Percentiles rank a stretch among this genome's conserved stretches.
Evolutionary conservation across 768 basidiomycete species (phyloP).

Genomic region (Pisolithus tinctorius): DNA sequence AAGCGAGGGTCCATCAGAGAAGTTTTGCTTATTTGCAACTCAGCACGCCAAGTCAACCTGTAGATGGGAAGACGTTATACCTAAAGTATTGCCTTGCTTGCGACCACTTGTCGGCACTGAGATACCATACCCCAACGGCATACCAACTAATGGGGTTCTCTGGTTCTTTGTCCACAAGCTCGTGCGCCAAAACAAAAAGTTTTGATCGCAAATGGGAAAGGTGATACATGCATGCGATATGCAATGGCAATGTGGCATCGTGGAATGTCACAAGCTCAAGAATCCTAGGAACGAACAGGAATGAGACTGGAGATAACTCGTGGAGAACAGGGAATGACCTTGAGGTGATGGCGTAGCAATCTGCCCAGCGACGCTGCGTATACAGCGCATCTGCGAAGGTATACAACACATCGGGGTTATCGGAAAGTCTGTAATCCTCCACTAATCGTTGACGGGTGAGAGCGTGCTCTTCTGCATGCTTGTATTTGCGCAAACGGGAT

Average conservation of each 20-base stretch:
- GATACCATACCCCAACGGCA: constrained; percentile 96
- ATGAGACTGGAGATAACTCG: neutral
- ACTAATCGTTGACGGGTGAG: constrained; percentile 72
- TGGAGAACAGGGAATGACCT: constrained; percentile 37
- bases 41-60: neutral
- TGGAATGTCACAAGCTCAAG: constrained; percentile 81
- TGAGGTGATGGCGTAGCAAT: constrained; percentile 85
- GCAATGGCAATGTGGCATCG: constrained; percentile 83
- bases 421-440: constrained; percentile 74
- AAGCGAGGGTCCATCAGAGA: constrained; percentile 95
- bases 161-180: constrained; percentile 91
- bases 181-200: constrained; percentile 93
- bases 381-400: constrained; percentile 90
- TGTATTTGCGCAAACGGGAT: constrained; percentile 85
- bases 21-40: constrained; percentile 62
- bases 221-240: constrained; percentile 98
- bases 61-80: constrained; percentile 34
- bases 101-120: constrained; percentile 78
- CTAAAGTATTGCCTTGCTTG: constrained; percentile 95
- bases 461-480: constrained; percentile 76
- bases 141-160: constrained; percentile 96
- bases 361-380: constrained; percentile 84
- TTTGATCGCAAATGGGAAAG: constrained; percentile 85
- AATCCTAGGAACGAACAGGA: constrained; percentile 47
- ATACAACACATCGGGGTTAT: constrained; percentile 90